These are phyloP conservation scores for Claviceps spartinae DNA, from an alignment of 2,329 filamentous ascomycete species.

Conservation along the genomic window DNA sequence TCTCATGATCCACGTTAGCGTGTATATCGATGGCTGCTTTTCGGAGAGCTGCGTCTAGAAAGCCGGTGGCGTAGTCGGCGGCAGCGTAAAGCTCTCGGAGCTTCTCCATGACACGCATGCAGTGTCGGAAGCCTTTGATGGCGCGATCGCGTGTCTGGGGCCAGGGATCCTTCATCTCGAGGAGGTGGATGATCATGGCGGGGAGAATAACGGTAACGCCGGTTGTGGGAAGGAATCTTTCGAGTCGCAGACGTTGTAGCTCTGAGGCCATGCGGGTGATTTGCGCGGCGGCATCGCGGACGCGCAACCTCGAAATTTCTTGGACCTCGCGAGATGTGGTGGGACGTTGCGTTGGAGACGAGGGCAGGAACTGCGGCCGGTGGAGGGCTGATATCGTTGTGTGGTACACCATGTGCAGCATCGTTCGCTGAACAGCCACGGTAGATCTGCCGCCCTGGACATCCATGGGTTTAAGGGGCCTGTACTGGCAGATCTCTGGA, in stretches of 20 bases:
- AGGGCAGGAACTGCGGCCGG: slow-evolving; percentile 77
- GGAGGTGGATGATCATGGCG: slow-evolving; percentile 83
- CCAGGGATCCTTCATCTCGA: slow-evolving; percentile 79
- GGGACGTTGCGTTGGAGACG: slow-evolving; percentile 41
- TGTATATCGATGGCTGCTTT: slow-evolving; percentile 69
- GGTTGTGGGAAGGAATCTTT: slow-evolving; percentile 72
- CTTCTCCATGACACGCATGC: slow-evolving; percentile 82
- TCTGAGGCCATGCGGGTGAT: slow-evolving; percentile 76
- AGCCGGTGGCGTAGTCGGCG: slow-evolving; percentile 90
- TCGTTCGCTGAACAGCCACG: slow-evolving; percentile 59
- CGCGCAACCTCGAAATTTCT: slow-evolving; percentile 68
- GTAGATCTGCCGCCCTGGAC: slow-evolving; percentile 46
- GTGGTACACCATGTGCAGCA: slow-evolving; percentile 87
- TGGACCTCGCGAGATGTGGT: slow-evolving; percentile 55
- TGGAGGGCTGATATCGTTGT: slow-evolving; percentile 85
- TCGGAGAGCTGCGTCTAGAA: slow-evolving; percentile 80
- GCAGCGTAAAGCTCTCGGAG: slow-evolving; percentile 82
- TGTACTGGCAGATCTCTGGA: slow-evolving; percentile 58
- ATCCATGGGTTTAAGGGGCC: slow-evolving; percentile 38
- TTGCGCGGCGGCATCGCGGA: slow-evolving; percentile 69
- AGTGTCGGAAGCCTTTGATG: slow-evolving; percentile 72
- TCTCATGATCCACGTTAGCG: slow-evolving; percentile 19
- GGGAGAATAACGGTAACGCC: slow-evolving; percentile 84
- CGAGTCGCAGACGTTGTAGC: slow-evolving; percentile 58
- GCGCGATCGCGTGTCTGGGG: slow-evolving; percentile 58